These are phyloP conservation scores for Aspergillus cejpii DNA, from an alignment of 2,329 filamentous ascomycete genomes.

Conservation along the genomic window DNA sequence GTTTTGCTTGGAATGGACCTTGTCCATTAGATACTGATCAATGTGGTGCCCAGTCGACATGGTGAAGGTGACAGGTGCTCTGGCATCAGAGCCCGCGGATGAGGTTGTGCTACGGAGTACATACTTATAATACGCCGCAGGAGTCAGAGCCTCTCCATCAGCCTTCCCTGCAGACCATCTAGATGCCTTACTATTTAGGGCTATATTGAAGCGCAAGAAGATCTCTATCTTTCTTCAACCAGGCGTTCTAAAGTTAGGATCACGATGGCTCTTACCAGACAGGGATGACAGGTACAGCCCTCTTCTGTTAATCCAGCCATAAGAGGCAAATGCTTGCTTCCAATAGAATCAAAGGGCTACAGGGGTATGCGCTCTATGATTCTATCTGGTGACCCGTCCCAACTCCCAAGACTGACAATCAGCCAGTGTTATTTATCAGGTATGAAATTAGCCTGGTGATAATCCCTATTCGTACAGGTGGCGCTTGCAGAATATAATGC, in stretches of 20 bases:
- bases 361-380: too few species aligned
- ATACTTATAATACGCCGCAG: too few species aligned
- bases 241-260: not conserved
- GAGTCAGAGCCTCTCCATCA: not conserved
- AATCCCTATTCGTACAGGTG: too few species aligned
- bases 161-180: not conserved
- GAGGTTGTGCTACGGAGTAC: not conserved
- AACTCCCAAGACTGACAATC: too few species aligned
- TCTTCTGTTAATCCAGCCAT: not conserved
- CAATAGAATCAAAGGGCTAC: too few species aligned
- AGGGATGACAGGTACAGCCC: not conserved
- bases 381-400: too few species aligned
- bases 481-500: too few species aligned
- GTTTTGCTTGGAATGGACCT: not conserved
- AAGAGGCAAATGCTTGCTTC: not conserved
- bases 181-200: not conserved
- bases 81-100: too few species aligned
- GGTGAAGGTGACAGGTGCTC: not conserved
- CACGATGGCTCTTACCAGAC: not conserved
- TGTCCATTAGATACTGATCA: slow-evolving; percentile 2
- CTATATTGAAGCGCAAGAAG: not conserved
- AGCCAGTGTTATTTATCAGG: too few species aligned
- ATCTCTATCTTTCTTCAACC: not conserved
- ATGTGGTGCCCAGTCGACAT: not conserved
- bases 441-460: too few species aligned